These are phyloP conservation scores for Malus asiatica DNA, from an alignment of 306 rosid genomes.

Conservation along the genomic window DNA sequence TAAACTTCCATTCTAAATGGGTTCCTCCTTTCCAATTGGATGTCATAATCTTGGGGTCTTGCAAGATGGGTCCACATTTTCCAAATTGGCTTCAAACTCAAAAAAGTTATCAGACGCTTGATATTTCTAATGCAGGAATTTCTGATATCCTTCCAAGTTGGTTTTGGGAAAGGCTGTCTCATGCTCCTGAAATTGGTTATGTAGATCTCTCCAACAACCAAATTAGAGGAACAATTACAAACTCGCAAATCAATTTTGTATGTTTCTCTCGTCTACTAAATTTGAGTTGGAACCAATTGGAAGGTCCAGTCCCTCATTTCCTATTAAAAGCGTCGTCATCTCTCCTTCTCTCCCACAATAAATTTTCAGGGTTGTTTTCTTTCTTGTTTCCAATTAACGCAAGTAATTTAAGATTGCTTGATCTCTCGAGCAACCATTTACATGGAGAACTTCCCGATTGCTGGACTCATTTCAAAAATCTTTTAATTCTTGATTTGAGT, in stretches of 20 bases:
- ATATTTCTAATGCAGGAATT: not conserved
- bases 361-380: no score
- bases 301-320: no score
- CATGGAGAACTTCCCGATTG: not conserved
- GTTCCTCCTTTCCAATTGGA: not conserved
- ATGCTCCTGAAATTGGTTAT: accelerated
- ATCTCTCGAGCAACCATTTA: not conserved
- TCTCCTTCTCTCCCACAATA: no score
- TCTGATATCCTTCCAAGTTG: not conserved
- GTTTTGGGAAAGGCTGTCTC: not conserved
- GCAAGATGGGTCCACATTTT: not conserved
- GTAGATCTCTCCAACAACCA: not conserved
- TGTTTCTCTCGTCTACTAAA: accelerated
- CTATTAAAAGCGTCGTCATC: accelerated
- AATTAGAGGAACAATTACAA: not conserved
- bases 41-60: accelerated
- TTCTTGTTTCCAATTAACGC: not conserved
- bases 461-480: not conserved
- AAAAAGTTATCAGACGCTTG: accelerated
- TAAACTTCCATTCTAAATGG: no score
- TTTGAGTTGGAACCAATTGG: no score
- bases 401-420: accelerated
- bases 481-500: not conserved
- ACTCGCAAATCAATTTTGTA: not conserved
- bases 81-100: not conserved